Conservation (phyloP, 2,329 filamentous ascomycete genomes). For the Aureobasidium subglaciale region DNA sequence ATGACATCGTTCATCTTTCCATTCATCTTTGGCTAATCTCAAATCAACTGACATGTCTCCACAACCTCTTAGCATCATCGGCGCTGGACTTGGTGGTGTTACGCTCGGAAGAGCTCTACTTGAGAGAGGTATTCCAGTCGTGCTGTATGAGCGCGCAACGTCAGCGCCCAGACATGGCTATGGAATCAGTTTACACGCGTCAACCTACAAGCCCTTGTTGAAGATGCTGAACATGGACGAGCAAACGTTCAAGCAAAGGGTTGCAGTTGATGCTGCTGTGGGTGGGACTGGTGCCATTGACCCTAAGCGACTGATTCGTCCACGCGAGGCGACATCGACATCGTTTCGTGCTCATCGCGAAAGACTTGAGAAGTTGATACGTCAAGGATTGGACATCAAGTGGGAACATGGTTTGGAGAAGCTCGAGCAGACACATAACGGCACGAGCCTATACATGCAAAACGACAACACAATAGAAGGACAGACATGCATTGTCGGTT, state of each 20-base stretch:
- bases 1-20: neutral
- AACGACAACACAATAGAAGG: constrained; percentile 16
- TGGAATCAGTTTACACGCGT: constrained; percentile 33
- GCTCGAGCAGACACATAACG: constrained; percentile 2
- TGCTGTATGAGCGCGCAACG: constrained; percentile 30
- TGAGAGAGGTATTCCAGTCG: constrained; percentile 25
- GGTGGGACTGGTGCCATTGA: constrained; percentile 24
- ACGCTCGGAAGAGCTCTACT: constrained; percentile 32
- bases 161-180: constrained; percentile 28
- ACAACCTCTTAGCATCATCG: constrained; percentile 37
- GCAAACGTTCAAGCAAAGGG: constrained; percentile 23
- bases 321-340: neutral
- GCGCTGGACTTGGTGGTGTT: constrained; percentile 41
- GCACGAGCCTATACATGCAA: constrained; percentile 5
- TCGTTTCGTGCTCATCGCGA: constrained; percentile 32
- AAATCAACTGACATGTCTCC: constrained; percentile 18
- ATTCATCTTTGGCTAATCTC: neutral
- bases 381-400: constrained; percentile 31
- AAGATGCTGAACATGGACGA: constrained; percentile 28
- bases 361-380: constrained; percentile 30
- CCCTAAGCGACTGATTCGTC: neutral
- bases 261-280: constrained; percentile 28
- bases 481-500: constrained; percentile 26
- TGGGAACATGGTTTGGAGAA: constrained; percentile 27
- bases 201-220: constrained; percentile 29